Evolutionary conservation across 495 filamentous ascomycete species (phyloP).

Genomic region (Astrocystis sublimbata): DNA sequence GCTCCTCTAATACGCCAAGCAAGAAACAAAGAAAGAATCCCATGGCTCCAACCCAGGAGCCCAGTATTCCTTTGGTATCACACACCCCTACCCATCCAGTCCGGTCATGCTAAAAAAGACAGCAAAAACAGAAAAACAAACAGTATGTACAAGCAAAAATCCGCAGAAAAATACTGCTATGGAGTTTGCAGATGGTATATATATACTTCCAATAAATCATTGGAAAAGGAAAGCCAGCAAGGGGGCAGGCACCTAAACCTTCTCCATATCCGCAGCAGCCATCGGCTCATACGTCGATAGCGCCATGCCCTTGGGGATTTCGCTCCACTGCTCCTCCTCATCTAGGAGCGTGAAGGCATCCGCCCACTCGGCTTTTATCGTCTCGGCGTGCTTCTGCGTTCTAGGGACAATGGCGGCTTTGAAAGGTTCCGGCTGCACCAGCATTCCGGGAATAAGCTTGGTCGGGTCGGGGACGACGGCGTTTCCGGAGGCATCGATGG

Average conservation of each 20-base stretch:
- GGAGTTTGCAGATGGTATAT: too few relatives aligned
- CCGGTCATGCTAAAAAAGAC: too few relatives aligned
- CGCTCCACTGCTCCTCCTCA: slow-evolving; percentile 17
- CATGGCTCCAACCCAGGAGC: too few relatives aligned
- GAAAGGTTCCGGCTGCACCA: slow-evolving; percentile 21
- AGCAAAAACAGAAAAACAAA: too few relatives aligned
- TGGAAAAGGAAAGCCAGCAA: too few relatives aligned
- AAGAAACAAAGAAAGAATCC: too few relatives aligned
- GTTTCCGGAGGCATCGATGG: slow-evolving; percentile 25
- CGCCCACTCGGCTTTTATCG: slow-evolving; percentile 13
- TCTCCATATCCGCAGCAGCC: slow-evolving; percentile 9
- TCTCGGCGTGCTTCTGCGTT: slow-evolving; percentile 15
- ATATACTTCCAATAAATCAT: too few relatives aligned
- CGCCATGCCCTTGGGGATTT: slow-evolving; percentile 23
- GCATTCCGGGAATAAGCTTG: slow-evolving; percentile 16
- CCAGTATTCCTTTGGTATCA: too few relatives aligned
- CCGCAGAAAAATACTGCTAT: too few relatives aligned
- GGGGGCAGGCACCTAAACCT: background rate
- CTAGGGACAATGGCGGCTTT: slow-evolving; percentile 15
- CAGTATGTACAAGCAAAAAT: too few relatives aligned
- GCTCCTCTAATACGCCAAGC: too few relatives aligned
- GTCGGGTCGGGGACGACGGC: slow-evolving; percentile 10
- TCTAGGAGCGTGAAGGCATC: slow-evolving; percentile 15
- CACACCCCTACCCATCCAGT: too few relatives aligned
- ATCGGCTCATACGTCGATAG: slow-evolving; percentile 19